These are phyloP conservation scores for Entonaema liquescens DNA, from an alignment of 495 filamentous ascomycete genomes.

Conservation along the genomic window DNA sequence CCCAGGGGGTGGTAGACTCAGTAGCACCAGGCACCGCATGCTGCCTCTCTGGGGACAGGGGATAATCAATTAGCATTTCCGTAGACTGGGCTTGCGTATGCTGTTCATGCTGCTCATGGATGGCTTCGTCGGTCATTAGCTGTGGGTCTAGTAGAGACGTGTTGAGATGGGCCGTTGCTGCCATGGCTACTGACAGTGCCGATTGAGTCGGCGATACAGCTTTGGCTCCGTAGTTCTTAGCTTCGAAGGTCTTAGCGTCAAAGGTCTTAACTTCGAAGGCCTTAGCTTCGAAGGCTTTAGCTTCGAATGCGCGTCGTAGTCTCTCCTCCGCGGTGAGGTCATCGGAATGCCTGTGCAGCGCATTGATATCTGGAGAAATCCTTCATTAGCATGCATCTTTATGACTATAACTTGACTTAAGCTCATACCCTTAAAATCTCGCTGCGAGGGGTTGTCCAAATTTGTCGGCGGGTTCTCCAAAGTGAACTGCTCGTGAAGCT, in stretches of 20 bases:
- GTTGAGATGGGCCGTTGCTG: slow-evolving; percentile 58
- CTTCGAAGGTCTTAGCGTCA: no score
- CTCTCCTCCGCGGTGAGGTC: slow-evolving; percentile 47
- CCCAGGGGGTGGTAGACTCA: slow-evolving; percentile 49
- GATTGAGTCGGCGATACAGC: slow-evolving; percentile 44
- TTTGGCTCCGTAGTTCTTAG: no score
- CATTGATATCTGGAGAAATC: neutral
- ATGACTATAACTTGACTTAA: neutral
- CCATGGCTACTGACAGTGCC: slow-evolving; percentile 55
- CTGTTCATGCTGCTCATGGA: slow-evolving; percentile 30
- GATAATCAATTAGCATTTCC: slow-evolving; percentile 43
- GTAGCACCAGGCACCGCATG: neutral
- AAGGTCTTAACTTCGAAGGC: no score
- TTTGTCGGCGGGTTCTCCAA: slow-evolving; percentile 55
- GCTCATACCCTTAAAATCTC: slow-evolving; percentile 49
- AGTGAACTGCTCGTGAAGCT: slow-evolving; percentile 61
- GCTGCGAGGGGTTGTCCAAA: slow-evolving; percentile 47
- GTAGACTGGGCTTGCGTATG: slow-evolving; percentile 16
- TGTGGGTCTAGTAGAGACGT: slow-evolving; percentile 60
- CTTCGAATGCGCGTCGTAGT: slow-evolving; percentile 43
- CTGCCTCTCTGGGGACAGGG: slow-evolving; percentile 27
- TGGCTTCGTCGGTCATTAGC: slow-evolving; percentile 49
- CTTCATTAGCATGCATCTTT: slow-evolving; percentile 10
- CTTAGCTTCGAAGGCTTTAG: no score
- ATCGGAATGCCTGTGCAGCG: slow-evolving; percentile 11